Base-by-base conservation (phyloP, 495 filamentous ascomycete genomes). In the Letharia columbiana region DNA sequence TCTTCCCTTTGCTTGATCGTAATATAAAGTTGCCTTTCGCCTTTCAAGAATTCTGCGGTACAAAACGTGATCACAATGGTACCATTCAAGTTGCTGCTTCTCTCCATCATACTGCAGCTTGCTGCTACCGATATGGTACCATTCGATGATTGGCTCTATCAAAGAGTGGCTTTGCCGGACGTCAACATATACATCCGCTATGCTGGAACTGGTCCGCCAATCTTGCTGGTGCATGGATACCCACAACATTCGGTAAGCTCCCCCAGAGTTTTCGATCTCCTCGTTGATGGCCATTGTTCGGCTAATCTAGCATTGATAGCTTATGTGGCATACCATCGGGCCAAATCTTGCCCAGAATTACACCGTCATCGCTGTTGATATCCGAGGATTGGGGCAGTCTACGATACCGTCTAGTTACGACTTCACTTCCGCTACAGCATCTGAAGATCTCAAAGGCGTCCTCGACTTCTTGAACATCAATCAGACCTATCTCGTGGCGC, bases 331-430 rank as follows among this genome's bases (percentile, higher is more conserved):
- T 67, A 47, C 59, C 4, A 62, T 77, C 20, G 73, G 72, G 6
- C 67, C 71, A 39, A 56, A 68, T 20, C 69, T 79, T 33, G 66
- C 69, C 17, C 58, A 71, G 23, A 47, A 39, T 13, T 78, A 69
- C 68, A 75, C 71, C 4, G 63, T 77, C 6, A 68, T 79, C n/a
- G 65, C 68, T 20, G 69, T 77, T 9, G 77, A 79, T 61, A 70
- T 79, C 11, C 73, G 77, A 28, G 77, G 77, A 42, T 77, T 77
- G 60, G 77, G 77, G 12, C 23, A 59, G 9, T 77, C 75, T 2
- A 77, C 77, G 20, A 78, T 77, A 65, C 75, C 75, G 33, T 13
- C 57, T 6, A 49, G 5, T 54, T 31, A 54, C 23, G 49, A 54
- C 4, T 54, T 54, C 23, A 33, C 49, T 13, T 54, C 49, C n/a